Conservation (phyloP, 1,284 basidiomycete species). For the Trichosporon sp. region DNA sequence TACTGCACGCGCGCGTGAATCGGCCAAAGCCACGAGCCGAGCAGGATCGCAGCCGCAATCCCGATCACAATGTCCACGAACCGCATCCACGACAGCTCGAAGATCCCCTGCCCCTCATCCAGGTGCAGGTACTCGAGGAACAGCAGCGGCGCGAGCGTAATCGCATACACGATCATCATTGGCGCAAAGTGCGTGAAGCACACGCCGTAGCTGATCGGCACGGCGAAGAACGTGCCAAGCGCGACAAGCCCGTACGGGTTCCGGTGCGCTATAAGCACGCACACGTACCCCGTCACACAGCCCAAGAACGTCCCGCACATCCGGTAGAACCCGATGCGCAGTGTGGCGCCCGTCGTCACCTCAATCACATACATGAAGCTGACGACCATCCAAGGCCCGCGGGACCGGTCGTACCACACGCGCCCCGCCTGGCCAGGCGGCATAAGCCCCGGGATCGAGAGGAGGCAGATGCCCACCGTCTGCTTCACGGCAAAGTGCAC, state of each 20-base stretch:
- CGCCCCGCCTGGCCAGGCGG: slow-evolving; percentile 33
- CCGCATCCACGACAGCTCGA: slow-evolving; percentile 40
- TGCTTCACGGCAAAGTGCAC: slow-evolving; percentile 51
- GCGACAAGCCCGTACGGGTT: slow-evolving; percentile 51
- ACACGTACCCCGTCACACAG: slow-evolving; percentile 48
- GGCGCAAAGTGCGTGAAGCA: slow-evolving; percentile 39
- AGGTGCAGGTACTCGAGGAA: slow-evolving; percentile 48
- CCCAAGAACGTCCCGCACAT: slow-evolving; percentile 51
- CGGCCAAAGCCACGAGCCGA: slow-evolving; percentile 45
- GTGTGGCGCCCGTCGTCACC: slow-evolving; percentile 51
- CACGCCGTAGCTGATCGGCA: slow-evolving; percentile 49
- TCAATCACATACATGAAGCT: slow-evolving; percentile 53
- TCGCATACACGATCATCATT: slow-evolving; percentile 50
- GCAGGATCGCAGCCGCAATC: slow-evolving; percentile 46
- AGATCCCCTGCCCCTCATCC: slow-evolving; percentile 24
- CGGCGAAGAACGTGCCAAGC: slow-evolving; percentile 42
- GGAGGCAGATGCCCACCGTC: slow-evolving; percentile 47
- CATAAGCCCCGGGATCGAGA: slow-evolving; percentile 50
- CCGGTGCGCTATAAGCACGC: slow-evolving; percentile 41
- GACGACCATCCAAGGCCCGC: slow-evolving; percentile 51
- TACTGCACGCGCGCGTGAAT: slow-evolving; percentile 49
- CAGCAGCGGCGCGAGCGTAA: slow-evolving; percentile 49
- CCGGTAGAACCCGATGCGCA: slow-evolving; percentile 50
- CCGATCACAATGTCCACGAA: slow-evolving; percentile 47
- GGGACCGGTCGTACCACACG: slow-evolving; percentile 44